These are phyloP conservation scores for Oxytropis ochrocephala DNA, from an alignment of 306 rosid genomes.

Conservation along the genomic window DNA sequence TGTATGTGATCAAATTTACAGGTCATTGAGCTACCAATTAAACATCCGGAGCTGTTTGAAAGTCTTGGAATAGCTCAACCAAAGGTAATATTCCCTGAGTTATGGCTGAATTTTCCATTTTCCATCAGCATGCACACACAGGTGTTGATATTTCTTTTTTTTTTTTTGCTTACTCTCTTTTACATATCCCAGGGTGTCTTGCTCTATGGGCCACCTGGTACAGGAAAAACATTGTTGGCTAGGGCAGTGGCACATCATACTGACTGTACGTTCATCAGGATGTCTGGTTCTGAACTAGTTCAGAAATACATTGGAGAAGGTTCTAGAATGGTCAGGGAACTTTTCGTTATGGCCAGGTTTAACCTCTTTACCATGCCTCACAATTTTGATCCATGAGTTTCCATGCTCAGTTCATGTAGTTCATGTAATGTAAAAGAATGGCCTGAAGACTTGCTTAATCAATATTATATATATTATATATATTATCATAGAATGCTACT, in stretches of 20 bases:
- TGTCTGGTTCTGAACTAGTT: slow-evolving; percentile 95
- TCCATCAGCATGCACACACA: neutral
- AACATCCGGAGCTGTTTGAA: slow-evolving; percentile 96
- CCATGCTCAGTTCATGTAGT: neutral
- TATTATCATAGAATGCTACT: neutral
- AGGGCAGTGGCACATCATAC: slow-evolving; percentile 99
- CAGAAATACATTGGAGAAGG: slow-evolving; percentile 99
- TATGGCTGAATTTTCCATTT: neutral
- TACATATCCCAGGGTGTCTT: slow-evolving; percentile 63
- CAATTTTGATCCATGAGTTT: neutral
- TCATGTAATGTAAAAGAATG: neutral
- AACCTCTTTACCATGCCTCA: slow-evolving; percentile 9
- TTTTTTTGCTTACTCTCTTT: slow-evolving; percentile 21
- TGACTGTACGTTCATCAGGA: slow-evolving; percentile 97
- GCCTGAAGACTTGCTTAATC: neutral
- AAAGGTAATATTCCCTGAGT: slow-evolving; percentile 47
- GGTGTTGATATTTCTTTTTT: neutral
- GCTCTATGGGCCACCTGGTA: slow-evolving; percentile 97
- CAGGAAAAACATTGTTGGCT: slow-evolving; percentile 95
- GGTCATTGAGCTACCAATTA: slow-evolving; percentile 98
- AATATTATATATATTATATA: neutral
- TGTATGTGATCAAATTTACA: slow-evolving; percentile 21
- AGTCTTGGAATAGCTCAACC: slow-evolving; percentile 99
- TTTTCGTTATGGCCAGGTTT: slow-evolving; percentile 99
- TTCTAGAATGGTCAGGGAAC: slow-evolving; percentile 98